Evolutionary conservation across 73 alveolate genomes (phyloP).

Genomic region (Blepharisma japonicum): DNA sequence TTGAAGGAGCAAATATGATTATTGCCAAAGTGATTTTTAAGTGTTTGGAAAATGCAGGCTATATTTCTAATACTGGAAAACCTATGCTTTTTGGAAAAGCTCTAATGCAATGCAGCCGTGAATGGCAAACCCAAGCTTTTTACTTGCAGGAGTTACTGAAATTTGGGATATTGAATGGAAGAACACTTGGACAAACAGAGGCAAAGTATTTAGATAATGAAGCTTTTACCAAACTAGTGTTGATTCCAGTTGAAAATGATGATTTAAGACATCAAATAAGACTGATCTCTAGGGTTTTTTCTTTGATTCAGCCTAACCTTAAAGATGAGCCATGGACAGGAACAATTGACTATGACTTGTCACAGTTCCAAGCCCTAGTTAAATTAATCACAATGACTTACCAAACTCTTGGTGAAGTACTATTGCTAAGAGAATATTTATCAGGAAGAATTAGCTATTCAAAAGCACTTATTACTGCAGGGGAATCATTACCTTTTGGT

Average conservation of each 20-base stretch:
- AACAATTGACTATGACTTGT: slow-evolving; percentile 23
- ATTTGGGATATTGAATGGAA: slow-evolving; percentile 25
- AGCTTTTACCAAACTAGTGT: not conserved
- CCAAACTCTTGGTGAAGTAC: not conserved
- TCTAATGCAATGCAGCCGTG: not conserved
- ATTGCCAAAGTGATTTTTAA: not conserved
- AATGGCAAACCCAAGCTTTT: slow-evolving; percentile 23
- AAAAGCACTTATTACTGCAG: not conserved
- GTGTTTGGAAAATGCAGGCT: not conserved
- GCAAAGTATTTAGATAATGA: not conserved
- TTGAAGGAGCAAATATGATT: not conserved
- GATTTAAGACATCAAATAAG: not conserved
- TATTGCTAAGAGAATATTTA: not conserved
- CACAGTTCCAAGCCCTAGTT: slow-evolving; percentile 1
- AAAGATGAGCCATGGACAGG: slow-evolving; percentile 26
- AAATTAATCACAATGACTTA: not conserved
- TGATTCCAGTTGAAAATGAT: slow-evolving; percentile 1
- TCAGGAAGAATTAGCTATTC: not conserved
- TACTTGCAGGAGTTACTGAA: slow-evolving; percentile 19
- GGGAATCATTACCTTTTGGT: not conserved
- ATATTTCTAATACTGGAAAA: not conserved
- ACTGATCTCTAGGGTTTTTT: slow-evolving; percentile 22
- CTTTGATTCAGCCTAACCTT: slow-evolving; percentile 15
- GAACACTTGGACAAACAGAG: slow-evolving; percentile 7
- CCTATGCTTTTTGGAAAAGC: slow-evolving; percentile 17